These are phyloP conservation scores for Apophysomyces elegans DNA, from an alignment of 371 early-diverging fungal species.

Conservation along the genomic window DNA sequence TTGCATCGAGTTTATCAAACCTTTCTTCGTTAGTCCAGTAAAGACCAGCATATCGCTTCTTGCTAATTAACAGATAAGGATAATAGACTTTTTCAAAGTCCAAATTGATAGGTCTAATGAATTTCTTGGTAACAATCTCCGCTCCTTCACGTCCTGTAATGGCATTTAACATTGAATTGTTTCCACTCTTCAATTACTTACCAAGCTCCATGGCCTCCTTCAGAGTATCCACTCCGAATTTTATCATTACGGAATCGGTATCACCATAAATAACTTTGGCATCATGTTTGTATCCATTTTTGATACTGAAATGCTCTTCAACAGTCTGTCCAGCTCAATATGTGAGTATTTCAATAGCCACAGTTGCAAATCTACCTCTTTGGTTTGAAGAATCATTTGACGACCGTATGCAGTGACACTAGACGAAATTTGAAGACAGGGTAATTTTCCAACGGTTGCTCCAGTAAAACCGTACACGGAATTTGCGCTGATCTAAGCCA, in stretches of 20 bases:
- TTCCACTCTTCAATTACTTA: constrained; percentile 13
- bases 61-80: constrained; percentile 98
- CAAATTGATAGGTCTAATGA: constrained; percentile 96
- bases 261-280: constrained; percentile 99
- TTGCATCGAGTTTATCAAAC: constrained; percentile 97
- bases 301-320: constrained; percentile 82
- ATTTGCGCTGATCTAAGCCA: constrained; percentile 91
- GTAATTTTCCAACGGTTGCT: constrained; percentile 96
- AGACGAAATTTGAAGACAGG: constrained; percentile 98
- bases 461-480: constrained; percentile 99
- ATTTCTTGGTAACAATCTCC: constrained; percentile 82
- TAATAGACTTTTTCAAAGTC: constrained; percentile 99
- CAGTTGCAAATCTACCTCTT: constrained; percentile 49
- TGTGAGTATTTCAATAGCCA: neutral
- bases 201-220: constrained; percentile 92
- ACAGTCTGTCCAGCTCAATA: constrained; percentile 61
- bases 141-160: constrained; percentile 79
- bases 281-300: constrained; percentile 89
- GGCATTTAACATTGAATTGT: neutral
- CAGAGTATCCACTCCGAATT: constrained; percentile 86
- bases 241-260: constrained; percentile 99
- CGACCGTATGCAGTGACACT: constrained; percentile 99
- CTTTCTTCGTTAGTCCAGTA: constrained; percentile 95
- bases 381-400: constrained; percentile 97
- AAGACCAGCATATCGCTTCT: constrained; percentile 99